These are phyloP conservation scores for Verticillium longisporum DNA, from an alignment of 2,329 filamentous ascomycete genomes.

Conservation along the genomic window DNA sequence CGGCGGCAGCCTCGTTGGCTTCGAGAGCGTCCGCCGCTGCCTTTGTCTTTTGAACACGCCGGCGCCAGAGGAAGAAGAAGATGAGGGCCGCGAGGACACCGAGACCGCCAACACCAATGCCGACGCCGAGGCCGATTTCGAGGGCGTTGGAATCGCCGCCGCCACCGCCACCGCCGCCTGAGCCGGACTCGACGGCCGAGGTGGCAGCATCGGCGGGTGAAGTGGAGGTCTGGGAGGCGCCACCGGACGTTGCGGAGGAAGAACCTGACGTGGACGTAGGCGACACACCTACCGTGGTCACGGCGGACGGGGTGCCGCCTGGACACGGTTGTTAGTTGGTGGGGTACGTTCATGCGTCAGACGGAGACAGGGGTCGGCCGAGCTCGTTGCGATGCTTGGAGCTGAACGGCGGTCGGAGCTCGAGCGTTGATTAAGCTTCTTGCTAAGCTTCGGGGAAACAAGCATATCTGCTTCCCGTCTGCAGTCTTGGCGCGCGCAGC, in stretches of 20 bases:
- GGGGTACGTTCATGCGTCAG: neutral
- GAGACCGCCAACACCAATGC: slow-evolving; percentile 27
- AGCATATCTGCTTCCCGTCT: no score
- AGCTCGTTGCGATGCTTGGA: neutral
- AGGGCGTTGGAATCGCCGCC: neutral
- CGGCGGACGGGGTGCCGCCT: neutral
- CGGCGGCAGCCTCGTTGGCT: slow-evolving; percentile 3
- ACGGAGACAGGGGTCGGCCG: neutral
- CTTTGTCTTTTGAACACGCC: slow-evolving; percentile 19
- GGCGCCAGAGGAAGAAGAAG: slow-evolving; percentile 33
- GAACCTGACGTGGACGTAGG: neutral
- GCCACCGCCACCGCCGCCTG: neutral
- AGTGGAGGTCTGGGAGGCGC: neutral
- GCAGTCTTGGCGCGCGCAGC: neutral
- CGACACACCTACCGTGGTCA: neutral
- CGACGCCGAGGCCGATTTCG: slow-evolving; percentile 1
- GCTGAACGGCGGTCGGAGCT: neutral
- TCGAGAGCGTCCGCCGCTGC: slow-evolving; percentile 5
- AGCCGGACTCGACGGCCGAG: neutral
- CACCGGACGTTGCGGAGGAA: neutral
- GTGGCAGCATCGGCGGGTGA: neutral
- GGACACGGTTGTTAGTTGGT: neutral
- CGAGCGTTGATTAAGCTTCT: no score
- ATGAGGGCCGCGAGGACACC: slow-evolving; percentile 27
- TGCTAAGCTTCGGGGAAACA: no score